phyloP scores from a whole-genome alignment of 31 red algal species.

The Pterothamnion heteromorphum region DNA sequence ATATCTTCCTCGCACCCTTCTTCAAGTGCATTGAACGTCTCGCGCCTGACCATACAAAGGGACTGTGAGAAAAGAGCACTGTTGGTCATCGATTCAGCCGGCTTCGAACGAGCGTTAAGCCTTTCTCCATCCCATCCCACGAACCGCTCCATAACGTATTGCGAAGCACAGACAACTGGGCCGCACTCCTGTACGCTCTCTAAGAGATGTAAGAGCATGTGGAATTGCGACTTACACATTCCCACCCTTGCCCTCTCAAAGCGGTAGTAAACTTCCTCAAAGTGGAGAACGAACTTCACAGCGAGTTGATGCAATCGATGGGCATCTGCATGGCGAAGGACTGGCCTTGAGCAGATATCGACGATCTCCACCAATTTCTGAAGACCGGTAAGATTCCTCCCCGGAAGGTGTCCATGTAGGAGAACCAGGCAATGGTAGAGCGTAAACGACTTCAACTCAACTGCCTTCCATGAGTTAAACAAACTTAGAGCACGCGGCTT shows the following conservation, averaged over 20 bases:
- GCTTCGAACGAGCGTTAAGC: not conserved
- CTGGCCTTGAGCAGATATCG: not conserved
- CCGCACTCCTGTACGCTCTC: not conserved
- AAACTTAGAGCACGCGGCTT: not conserved
- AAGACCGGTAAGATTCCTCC: not conserved
- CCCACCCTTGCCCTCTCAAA: not conserved
- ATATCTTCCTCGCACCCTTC: not conserved
- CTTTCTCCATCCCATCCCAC: constrained; percentile 24
- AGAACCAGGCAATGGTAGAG: not conserved
- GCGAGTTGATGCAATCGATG: not conserved
- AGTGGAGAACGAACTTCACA: not conserved
- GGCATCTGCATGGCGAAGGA: not conserved
- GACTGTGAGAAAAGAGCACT: not conserved
- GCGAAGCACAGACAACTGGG: not conserved
- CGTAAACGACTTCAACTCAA: constrained; percentile 32
- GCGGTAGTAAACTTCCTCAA: constrained; percentile 18
- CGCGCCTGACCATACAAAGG: not conserved
- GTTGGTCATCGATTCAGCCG: not conserved
- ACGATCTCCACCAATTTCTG: not conserved
- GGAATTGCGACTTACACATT: constrained; percentile 30
- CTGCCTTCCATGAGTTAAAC: constrained; percentile 29
- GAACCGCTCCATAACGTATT: not conserved
- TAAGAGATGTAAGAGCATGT: constrained; percentile 23
- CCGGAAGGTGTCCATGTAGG: not conserved
- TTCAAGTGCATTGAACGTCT: not conserved